Conservation (phyloP, 306 rosid genomes). For the Vigna trinervia region DNA sequence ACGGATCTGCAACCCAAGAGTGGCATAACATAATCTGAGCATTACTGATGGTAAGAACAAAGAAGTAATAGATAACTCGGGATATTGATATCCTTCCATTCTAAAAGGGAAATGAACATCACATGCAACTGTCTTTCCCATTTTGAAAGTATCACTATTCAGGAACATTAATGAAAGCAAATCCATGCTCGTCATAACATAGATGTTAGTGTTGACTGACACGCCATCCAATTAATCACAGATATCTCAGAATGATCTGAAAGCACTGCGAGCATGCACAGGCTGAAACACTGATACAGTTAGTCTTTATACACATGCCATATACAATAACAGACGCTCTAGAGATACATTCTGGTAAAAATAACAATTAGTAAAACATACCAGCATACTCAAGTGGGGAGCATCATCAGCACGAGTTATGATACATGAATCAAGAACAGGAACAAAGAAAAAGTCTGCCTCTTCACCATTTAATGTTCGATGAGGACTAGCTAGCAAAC, state of each 20-base stretch:
- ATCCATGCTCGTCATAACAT: constrained; percentile 30
- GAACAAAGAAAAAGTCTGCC: constrained; percentile 96
- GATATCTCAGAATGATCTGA: constrained; percentile 5
- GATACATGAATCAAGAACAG: constrained; percentile 95
- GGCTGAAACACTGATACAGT: constrained; percentile 31
- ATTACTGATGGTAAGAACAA: constrained; percentile 31
- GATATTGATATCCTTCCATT: constrained; percentile 22
- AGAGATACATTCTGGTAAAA: constrained; percentile 25
- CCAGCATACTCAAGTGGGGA: constrained; percentile 88
- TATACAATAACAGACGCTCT: constrained; percentile 1
- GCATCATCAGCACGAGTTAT: constrained; percentile 95
- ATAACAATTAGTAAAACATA: constrained; percentile 43
- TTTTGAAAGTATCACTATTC: constrained; percentile 25
- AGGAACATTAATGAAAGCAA: constrained; percentile 13
- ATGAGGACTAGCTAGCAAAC: constrained; percentile 87
- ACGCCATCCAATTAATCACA: constrained; percentile 28
- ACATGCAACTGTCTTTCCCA: constrained; percentile 15
- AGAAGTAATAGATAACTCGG: constrained; percentile 9
- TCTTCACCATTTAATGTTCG: constrained; percentile 92
- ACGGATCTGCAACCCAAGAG: constrained; percentile 30
- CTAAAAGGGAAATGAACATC: constrained; percentile 25
- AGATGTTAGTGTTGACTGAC: constrained; percentile 10
- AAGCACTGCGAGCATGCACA: constrained; percentile 10
- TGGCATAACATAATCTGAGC: constrained; percentile 9
- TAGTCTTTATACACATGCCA: constrained; percentile 22